phyloP scores from a whole-genome alignment of 345 rosid species.

The Schrenkiella parvula region DNA sequence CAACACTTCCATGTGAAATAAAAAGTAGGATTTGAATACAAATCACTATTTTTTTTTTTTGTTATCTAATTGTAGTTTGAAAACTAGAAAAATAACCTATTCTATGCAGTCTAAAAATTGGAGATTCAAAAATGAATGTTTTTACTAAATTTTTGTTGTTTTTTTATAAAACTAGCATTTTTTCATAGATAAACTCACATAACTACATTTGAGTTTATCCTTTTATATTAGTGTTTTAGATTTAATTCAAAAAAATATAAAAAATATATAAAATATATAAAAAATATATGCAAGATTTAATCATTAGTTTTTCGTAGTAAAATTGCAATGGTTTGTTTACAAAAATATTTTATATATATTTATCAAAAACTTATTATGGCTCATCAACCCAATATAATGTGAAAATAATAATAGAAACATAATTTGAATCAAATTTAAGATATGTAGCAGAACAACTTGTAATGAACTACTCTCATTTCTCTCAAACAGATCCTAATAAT shows the following conservation, averaged over 20 bases:
- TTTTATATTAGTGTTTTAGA: neutral
- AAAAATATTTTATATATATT: neutral
- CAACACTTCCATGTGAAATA: neutral
- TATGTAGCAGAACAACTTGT: neutral
- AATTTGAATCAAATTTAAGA: neutral
- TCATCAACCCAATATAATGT: neutral
- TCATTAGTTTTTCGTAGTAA: too few species aligned
- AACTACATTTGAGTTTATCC: neutral
- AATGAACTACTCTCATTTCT: too few species aligned
- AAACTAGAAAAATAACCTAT: neutral
- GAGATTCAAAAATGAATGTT: neutral
- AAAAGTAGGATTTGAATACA: too few species aligned
- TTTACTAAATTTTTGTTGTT: neutral
- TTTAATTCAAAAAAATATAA: neutral
- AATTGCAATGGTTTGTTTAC: neutral
- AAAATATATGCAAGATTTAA: neutral
- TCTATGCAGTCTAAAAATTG: neutral
- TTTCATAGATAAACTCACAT: neutral
- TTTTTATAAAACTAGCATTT: neutral
- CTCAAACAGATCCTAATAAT: too few species aligned
- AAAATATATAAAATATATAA: neutral
- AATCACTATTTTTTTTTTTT: neutral
- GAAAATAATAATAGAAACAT: neutral
- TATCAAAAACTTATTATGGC: neutral
- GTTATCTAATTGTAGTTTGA: neutral